phyloP scores from a whole-genome alignment of 352 stramenopile genomes.

The Aphanomyces cochlioides region DNA sequence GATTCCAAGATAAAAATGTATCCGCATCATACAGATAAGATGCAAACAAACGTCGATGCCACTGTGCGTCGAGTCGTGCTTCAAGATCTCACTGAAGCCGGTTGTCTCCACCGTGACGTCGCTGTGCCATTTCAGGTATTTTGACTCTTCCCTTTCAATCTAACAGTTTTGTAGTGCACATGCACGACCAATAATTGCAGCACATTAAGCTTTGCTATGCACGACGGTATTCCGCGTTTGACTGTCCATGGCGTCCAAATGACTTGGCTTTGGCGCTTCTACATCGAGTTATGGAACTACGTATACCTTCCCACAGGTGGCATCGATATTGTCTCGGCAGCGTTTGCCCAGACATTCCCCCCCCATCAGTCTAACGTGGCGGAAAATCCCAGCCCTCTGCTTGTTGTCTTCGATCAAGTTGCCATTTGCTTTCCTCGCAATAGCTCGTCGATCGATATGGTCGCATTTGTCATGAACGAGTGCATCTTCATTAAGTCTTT shows the following conservation, averaged over 20 bases:
- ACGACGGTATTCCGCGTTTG: too few relatives aligned
- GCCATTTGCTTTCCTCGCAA: slow-evolving; percentile 24
- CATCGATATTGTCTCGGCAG: not conserved
- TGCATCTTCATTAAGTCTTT: slow-evolving; percentile 12
- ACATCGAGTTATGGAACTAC: slow-evolving; percentile 27
- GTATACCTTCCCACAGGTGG: slow-evolving; percentile 11
- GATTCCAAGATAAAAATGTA: not conserved
- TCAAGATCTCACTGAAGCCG: slow-evolving; percentile 9
- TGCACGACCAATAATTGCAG: not conserved
- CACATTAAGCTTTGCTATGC: too few relatives aligned
- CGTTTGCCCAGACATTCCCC: slow-evolving; percentile 2
- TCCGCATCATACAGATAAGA: not conserved
- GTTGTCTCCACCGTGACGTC: slow-evolving; percentile 10
- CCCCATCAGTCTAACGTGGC: not conserved
- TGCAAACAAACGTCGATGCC: not conserved
- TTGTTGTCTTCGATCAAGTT: slow-evolving; percentile 5
- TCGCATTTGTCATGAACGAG: slow-evolving; percentile 26
- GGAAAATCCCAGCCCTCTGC: not conserved
- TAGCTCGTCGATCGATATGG: slow-evolving; percentile 17
- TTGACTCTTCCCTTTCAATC: not conserved
- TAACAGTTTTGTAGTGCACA: not conserved
- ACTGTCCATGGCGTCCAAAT: slow-evolving; percentile 14
- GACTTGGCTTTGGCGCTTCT: slow-evolving; percentile 26
- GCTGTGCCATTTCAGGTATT: slow-evolving; percentile 19
- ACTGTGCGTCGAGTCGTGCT: not conserved